Conservation (phyloP, 2,329 filamentous ascomycete genomes). For the Reticulascus tulasneorum region DNA sequence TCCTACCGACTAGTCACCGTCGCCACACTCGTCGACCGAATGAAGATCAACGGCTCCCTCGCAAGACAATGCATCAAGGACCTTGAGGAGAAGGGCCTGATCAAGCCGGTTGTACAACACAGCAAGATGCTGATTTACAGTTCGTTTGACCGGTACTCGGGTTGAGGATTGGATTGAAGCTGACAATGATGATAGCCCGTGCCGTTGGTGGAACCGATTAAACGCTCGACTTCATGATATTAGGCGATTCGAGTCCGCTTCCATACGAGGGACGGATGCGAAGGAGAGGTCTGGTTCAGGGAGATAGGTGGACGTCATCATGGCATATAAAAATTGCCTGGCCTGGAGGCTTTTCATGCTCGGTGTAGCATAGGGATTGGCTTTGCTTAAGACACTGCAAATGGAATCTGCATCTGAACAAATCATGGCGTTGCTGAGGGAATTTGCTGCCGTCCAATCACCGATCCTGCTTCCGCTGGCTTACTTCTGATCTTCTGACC, state of each 20-base stretch:
- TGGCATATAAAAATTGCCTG: slow-evolving; percentile 14
- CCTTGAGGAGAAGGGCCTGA: slow-evolving; percentile 96
- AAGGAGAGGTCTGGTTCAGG: slow-evolving; percentile 11
- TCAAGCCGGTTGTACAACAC: slow-evolving; percentile 96
- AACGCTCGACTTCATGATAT: slow-evolving; percentile 17
- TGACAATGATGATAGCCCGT: slow-evolving; percentile 46
- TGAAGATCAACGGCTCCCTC: slow-evolving; percentile 99
- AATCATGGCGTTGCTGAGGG: too few species aligned
- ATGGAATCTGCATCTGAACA: too few species aligned
- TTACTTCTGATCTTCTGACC: too few species aligned
- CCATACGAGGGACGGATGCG: slow-evolving; percentile 11
- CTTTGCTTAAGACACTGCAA: slow-evolving; percentile 15
- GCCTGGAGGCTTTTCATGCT: slow-evolving; percentile 15
- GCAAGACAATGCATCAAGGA: slow-evolving; percentile 85
- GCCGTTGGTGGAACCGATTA: slow-evolving; percentile 52
- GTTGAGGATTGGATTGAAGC: slow-evolving; percentile 8
- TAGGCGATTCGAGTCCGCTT: too few species aligned
- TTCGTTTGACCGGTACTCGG: slow-evolving; percentile 33
- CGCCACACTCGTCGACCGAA: slow-evolving; percentile 95
- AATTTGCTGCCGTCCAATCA: too few species aligned
- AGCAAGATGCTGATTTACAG: slow-evolving; percentile 99
- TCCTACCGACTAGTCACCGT: slow-evolving; percentile 99
- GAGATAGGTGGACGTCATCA: slow-evolving; percentile 10
- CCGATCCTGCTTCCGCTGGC: too few species aligned
- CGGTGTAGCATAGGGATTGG: slow-evolving; percentile 15